Conservation (phyloP, 2,329 filamentous ascomycete species). For the Diplodia corticola region DNA sequence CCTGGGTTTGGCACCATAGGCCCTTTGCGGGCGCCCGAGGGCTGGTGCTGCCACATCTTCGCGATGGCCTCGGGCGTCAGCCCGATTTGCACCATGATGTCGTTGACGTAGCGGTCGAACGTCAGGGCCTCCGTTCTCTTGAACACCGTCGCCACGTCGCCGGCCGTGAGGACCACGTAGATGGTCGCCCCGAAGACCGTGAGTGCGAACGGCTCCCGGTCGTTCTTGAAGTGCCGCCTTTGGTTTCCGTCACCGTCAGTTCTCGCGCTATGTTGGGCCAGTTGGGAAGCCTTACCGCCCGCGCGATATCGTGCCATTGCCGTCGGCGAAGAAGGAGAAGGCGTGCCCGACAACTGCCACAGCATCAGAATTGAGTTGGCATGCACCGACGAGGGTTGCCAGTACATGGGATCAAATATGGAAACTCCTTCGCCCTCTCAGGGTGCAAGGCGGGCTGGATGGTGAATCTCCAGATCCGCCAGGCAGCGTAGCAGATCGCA, state of each 20-base stretch:
- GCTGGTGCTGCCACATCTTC: background rate
- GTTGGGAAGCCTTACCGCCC: background rate
- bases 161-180: background rate
- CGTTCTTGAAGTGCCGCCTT: background rate
- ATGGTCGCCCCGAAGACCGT: background rate
- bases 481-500: background rate
- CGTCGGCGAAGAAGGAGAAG: background rate
- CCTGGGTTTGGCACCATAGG: background rate
- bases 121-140: background rate
- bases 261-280: background rate
- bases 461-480: slow-evolving; percentile 2
- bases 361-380: background rate
- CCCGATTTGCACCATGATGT: slow-evolving; percentile 1
- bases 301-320: slow-evolving; percentile 3
- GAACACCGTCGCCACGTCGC: slow-evolving; percentile 2
- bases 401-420: slow-evolving; percentile 3
- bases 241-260: background rate
- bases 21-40: background rate
- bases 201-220: background rate
- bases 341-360: background rate
- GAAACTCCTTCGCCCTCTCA: background rate
- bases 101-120: slow-evolving; percentile 15
- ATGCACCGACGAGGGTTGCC: background rate
- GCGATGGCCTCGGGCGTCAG: background rate
- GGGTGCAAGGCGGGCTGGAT: slow-evolving; percentile 2